Percentiles rank a stretch among this genome's conserved stretches.
Evolutionary conservation across 345 rosid species (phyloP).

Genomic region (Euphorbia tirucalli): DNA sequence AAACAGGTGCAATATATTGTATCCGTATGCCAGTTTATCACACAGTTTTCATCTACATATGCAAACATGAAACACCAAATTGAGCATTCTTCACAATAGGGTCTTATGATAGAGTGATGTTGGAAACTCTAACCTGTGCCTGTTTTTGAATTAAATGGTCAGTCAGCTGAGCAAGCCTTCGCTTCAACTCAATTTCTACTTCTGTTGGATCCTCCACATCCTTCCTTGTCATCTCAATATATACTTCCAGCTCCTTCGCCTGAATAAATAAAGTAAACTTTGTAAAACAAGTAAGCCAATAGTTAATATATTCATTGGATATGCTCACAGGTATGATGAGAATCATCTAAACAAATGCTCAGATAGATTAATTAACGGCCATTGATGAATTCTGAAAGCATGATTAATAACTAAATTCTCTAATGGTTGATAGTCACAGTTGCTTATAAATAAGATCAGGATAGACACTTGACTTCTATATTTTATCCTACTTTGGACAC

Average conservation of each 20-base stretch:
- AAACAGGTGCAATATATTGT: neutral
- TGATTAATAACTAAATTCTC: neutral
- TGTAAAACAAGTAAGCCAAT: neutral
- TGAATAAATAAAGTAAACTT: constrained; percentile 22
- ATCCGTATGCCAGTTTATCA: neutral
- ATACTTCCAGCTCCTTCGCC: constrained; percentile 62
- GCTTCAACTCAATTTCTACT: constrained; percentile 78
- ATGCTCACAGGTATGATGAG: neutral
- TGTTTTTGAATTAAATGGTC: constrained; percentile 99
- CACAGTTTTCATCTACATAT: neutral
- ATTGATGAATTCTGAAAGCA: neutral
- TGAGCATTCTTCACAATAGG: neutral
- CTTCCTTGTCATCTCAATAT: constrained; percentile 66
- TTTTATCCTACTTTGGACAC: neutral
- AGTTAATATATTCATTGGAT: neutral
- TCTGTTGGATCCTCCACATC: constrained; percentile 88
- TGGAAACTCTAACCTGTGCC: constrained; percentile 64
- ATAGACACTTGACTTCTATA: neutral
- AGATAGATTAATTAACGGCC: neutral
- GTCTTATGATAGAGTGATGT: neutral
- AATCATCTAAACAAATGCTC: constrained; percentile 5
- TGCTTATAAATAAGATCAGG: neutral
- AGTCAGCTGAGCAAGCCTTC: constrained; percentile 84
- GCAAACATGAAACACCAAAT: neutral
- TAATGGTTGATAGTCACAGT: neutral